Conservation (phyloP, 805 yeast species). For the Kluyveromyces siamensis region DNA sequence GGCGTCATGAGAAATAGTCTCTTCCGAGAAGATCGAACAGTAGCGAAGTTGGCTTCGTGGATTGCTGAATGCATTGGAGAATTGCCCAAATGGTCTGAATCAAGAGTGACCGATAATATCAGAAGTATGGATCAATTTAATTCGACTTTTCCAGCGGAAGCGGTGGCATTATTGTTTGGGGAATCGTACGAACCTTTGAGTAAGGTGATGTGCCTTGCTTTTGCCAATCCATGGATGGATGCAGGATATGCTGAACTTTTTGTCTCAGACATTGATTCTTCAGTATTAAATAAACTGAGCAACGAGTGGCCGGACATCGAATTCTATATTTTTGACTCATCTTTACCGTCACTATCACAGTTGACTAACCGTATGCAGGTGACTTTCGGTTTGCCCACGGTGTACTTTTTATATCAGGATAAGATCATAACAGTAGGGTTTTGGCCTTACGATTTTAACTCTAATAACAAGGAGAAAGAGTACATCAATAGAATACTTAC, state of each 20-base stretch:
- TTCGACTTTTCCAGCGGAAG: not conserved
- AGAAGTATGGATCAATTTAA: constrained; percentile 10
- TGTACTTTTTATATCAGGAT: constrained; percentile 4
- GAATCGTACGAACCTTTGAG: constrained; percentile 3
- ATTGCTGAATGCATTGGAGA: constrained; percentile 24
- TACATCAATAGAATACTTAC: constrained; percentile 18
- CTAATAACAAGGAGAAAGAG: constrained; percentile 2
- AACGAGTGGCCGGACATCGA: constrained; percentile 11
- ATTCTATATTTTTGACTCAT: constrained; percentile 30
- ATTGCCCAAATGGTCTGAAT: constrained; percentile 25
- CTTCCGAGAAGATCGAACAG: not conserved
- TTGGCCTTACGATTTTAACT: constrained; percentile 1
- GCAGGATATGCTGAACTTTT: constrained; percentile 12
- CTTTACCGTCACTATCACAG: constrained; percentile 19
- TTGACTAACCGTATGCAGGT: constrained; percentile 15
- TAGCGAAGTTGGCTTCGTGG: constrained; percentile 3
- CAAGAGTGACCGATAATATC: constrained; percentile 6
- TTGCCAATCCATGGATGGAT: constrained; percentile 31
- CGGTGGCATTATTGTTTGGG: not conserved
- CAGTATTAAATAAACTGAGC: constrained; percentile 28
- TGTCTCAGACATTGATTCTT: constrained; percentile 24
- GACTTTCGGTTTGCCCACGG: constrained; percentile 6
- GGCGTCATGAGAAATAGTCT: not conserved
- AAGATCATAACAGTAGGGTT: not conserved
- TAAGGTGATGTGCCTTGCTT: constrained; percentile 24